Evolutionary conservation across 352 stramenopile genomes (phyloP).

Genomic region (Pilasporangium apinafurcum): DNA sequence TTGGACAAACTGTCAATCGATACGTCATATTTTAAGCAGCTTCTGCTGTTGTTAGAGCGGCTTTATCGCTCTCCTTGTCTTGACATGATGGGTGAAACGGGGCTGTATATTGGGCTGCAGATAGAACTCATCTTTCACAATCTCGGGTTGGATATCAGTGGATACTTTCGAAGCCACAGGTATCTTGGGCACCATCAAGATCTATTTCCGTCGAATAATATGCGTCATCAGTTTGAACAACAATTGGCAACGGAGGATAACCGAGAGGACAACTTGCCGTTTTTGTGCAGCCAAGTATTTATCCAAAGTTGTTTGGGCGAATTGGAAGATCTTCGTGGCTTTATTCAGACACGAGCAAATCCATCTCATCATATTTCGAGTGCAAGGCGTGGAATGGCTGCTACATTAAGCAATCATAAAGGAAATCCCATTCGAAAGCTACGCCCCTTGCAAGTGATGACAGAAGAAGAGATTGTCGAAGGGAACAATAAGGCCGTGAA

Average conservation of each 20-base stretch:
- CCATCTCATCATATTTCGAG: constrained; percentile 15
- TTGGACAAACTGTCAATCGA: constrained; percentile 37
- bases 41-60: constrained; percentile 29
- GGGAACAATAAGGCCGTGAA: not conserved
- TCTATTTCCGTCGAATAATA: constrained; percentile 8
- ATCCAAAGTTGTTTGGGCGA: constrained; percentile 55
- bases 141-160: constrained; percentile 18
- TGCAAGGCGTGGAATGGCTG: constrained; percentile 7
- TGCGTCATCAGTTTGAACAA: constrained; percentile 9
- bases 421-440: constrained; percentile 48
- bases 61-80: constrained; percentile 42
- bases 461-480: constrained; percentile 12
- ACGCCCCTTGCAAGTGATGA: constrained; percentile 44
- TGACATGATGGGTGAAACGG: constrained; percentile 38
- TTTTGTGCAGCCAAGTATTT: constrained; percentile 63
- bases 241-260: constrained; percentile 2
- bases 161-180: no score
- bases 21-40: constrained; percentile 44
- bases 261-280: constrained; percentile 37
- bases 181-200: no score
- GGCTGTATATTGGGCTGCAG: constrained; percentile 49
- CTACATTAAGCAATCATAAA: constrained; percentile 2
- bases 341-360: constrained; percentile 45
- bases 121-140: constrained; percentile 52
- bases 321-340: constrained; percentile 47